Base-by-base conservation (phyloP, 345 rosid genomes). In the Carallia pectinifolia region DNA sequence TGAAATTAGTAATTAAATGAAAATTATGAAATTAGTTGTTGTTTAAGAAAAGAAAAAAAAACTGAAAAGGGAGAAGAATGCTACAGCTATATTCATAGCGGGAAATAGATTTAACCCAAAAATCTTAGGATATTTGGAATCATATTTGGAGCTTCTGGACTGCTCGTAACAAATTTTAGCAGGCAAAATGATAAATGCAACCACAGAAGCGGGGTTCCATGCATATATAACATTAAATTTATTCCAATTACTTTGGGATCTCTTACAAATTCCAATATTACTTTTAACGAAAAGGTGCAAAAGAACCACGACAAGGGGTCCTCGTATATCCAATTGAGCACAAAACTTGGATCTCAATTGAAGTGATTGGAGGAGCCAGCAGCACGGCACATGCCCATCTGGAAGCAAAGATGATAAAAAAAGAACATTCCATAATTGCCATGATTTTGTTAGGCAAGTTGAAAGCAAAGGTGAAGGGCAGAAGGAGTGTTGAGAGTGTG, bases 391-490 rank as follows among this genome's bases (percentile, higher is more conserved):
- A 62, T 54, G 74, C 17, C 48, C 58, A 4, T 23, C 33, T 36
- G 9, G 15, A 48, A 19, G 50, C 31, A 61, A 7, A 58, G 69
- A 58, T 60, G 65, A 59, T 53, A 34, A 29, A 70, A 65, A 62
- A 58, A 60, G 31, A 48, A 6, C 38, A 19, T 19, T 27, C 64
- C 18, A 56, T 67, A 40, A 70, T 76, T 73, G 74, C 15, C 60
- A 76, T 76, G 59, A 79, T 76, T 69, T 53, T 79, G 75, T 65
- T 68, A 13, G 67, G 67, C 37, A 70, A 64, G 65, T 71, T 33
- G 36, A 23, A 54, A 48, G 50, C 79, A 72, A 56, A 23, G 37
- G 58, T 56, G 52, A 38, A 54, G 3, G 2, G 7, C 13, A 55
- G 30, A 2, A 3, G 66, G 48, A 50, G 44, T 23, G 23, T 23